A percentile compares a stretch with the other conserved stretches of the same genome.
Conservation (phyloP, 1,139 yeast species). For the Magnusiomyces fungicola region DNA sequence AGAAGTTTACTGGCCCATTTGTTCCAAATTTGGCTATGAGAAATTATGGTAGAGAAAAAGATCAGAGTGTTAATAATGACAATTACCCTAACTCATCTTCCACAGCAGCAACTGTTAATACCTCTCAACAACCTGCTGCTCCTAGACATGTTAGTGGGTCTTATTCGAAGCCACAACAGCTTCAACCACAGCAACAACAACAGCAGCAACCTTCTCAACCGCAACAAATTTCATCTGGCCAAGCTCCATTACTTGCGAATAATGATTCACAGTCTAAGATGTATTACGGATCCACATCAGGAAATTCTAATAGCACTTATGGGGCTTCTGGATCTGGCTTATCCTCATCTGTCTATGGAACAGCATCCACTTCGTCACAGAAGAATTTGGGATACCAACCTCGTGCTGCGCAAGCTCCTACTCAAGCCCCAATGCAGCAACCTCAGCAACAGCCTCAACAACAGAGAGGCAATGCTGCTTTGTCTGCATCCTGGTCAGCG, state of each 20-base stretch:
- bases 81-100: not conserved
- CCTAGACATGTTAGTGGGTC: too few relatives aligned
- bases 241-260: not conserved
- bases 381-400: not conserved
- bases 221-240: constrained; percentile 1
- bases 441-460: constrained; percentile 2
- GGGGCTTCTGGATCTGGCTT: not conserved
- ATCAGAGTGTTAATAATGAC: not conserved
- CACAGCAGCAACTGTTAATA: not conserved
- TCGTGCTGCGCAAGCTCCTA: not conserved
- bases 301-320: not conserved
- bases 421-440: constrained; percentile 6
- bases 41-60: not conserved
- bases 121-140: not conserved
- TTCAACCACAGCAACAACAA: constrained; percentile 10
- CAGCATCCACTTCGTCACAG: not conserved
- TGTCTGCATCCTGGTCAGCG: constrained; percentile 7
- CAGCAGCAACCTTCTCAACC: constrained; percentile 9
- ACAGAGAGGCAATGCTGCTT: not conserved
- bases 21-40: constrained; percentile 23
- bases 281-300: not conserved
- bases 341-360: not conserved
- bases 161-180: too few relatives aligned
- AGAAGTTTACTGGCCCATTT: constrained; percentile 32
- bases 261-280: not conserved